These are phyloP conservation scores for Ophiostoma piceae DNA, from an alignment of 2,329 filamentous ascomycete genomes.

Conservation along the genomic window DNA sequence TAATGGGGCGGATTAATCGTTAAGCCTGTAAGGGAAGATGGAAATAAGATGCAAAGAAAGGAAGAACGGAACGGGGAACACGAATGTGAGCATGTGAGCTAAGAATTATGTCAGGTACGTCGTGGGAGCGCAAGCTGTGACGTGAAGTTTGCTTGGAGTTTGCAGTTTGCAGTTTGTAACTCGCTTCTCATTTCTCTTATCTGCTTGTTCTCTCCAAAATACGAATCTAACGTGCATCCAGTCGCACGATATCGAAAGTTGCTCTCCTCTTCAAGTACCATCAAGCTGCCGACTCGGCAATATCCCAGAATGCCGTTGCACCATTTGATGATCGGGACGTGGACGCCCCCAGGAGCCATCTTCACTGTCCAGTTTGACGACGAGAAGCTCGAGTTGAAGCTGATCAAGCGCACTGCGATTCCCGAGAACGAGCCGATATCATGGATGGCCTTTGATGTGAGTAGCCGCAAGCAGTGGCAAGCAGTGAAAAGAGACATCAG, in stretches of 20 bases:
- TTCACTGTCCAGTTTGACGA: conserved; percentile 87
- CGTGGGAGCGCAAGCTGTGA: neutral
- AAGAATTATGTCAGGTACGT: neutral
- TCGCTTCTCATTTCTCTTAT: neutral
- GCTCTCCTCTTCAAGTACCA: neutral
- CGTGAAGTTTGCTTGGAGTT: neutral
- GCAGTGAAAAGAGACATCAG: conserved; percentile 35
- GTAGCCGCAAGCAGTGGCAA: conserved; percentile 30
- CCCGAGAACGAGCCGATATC: conserved; percentile 81
- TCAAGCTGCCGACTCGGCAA: neutral
- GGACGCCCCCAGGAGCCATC: conserved; percentile 84
- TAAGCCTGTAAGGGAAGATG: conserved; percentile 16
- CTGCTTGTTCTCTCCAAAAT: neutral
- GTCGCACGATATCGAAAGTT: neutral
- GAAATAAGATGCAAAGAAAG: neutral
- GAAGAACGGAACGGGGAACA: neutral
- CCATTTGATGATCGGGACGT: conserved; percentile 87
- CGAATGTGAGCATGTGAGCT: neutral
- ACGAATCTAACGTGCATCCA: neutral
- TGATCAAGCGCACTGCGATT: conserved; percentile 77
- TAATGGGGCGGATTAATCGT: conserved; percentile 20
- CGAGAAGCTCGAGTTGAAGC: conserved; percentile 64
- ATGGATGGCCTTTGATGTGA: conserved; percentile 86
- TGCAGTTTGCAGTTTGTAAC: neutral
- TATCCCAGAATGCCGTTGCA: conserved; percentile 62